Evolutionary conservation across 192 early-diverging fungal genomes (phyloP), one percentile per base, ranked within the genome.

Genomic region (Funneliformis geosporum): DNA sequence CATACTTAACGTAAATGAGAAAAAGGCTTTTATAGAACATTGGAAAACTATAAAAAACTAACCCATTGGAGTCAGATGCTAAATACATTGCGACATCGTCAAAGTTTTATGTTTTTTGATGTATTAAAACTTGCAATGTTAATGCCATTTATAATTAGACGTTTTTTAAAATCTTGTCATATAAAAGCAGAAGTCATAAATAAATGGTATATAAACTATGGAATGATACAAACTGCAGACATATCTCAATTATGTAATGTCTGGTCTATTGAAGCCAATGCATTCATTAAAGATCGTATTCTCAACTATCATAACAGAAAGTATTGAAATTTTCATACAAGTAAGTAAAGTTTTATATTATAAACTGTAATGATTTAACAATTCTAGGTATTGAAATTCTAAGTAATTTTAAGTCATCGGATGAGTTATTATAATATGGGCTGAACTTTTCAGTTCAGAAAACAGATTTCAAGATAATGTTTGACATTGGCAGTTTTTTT

Each of bases 51-150:
- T 66, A 7, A 4, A 66, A 66, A 72, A 44, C 42, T 16, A 1
- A 14, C 0, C 11, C 0, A 47, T 3, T 72, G 70, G 42, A 23
- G n/a, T 21, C 11, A 14, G 18, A 42, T 72, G 2, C 70, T 42
- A 0, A 72, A 72, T 39, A 42, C 40, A n/a, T 16, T 72, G n/a
- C 0, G 8, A 42, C 70, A 72, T 72, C 18, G 6, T 2, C 42
- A 72, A 8, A 72, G 70, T 72, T 72, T 72, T 11, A 72, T 72
- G 18, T 72, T 72, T 46, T 72, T 42, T 25, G 70, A 72, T 9
- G 8, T 72, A 21, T 72, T 72, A 7, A 42, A 11, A 18, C 2
- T 72, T 21, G 39, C 43, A 6, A 72, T 72, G 4, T 72, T 72
- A 46, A 72, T 47, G 70, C 42, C 33, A 72, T 72, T 72, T 72